Conservation (phyloP, 2,329 filamentous ascomycete genomes). For the Fusarium sp. region DNA sequence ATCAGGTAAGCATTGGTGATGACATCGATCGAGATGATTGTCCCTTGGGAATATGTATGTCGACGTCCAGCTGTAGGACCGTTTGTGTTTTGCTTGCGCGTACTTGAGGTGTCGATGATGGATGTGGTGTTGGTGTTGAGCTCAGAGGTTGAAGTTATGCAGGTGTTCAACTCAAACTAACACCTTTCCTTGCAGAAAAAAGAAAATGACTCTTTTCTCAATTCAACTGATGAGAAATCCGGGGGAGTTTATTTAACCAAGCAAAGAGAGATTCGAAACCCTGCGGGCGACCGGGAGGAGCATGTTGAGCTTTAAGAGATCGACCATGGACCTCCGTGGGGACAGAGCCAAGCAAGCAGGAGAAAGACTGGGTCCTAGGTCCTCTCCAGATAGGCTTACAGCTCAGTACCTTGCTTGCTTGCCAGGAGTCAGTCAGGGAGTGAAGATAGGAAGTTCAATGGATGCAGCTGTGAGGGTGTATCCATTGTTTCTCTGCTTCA, state of each 20-base stretch:
- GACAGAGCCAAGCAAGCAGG: constrained; percentile 24
- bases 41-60: constrained; percentile 4
- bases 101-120: neutral
- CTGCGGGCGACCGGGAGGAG: constrained; percentile 36
- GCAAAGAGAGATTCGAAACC: constrained; percentile 14
- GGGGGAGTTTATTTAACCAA: constrained; percentile 19
- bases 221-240: constrained; percentile 20
- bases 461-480: constrained; percentile 7
- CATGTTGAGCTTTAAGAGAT: constrained; percentile 41
- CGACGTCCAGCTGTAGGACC: constrained; percentile 8
- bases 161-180: constrained; percentile 6
- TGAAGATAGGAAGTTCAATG: constrained; percentile 24
- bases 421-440: constrained; percentile 21
- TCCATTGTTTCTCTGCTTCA: constrained; percentile 16
- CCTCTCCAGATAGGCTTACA: constrained; percentile 37
- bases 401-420: neutral
- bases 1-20: constrained; percentile 32
- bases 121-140: constrained; percentile 27
- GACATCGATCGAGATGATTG: constrained; percentile 25
- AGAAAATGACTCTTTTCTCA: neutral
- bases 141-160: neutral
- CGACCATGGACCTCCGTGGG: constrained; percentile 26
- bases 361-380: constrained; percentile 35
- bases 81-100: constrained; percentile 9
- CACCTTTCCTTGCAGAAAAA: neutral